Conservation (phyloP, 1,284 basidiomycete genomes). For the Ceratobasidium sp. region DNA sequence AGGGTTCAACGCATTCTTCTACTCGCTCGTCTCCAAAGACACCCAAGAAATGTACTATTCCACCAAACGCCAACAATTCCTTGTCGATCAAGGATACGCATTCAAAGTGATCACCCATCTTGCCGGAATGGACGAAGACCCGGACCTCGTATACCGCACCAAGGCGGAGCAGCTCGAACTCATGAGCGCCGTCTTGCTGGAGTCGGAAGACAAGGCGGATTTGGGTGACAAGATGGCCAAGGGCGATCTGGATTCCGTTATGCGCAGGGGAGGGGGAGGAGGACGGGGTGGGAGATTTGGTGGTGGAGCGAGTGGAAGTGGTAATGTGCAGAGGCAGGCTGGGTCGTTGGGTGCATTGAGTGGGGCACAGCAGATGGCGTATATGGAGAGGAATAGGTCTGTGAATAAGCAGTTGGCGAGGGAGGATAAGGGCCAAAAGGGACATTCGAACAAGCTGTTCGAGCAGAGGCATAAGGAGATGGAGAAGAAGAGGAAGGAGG, state of each 20-base stretch:
- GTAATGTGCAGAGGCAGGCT: conserved; percentile 81
- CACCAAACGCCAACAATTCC: conserved; percentile 97
- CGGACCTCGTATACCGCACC: conserved; percentile 91
- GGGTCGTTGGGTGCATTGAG: conserved; percentile 87
- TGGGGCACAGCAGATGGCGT: conserved; percentile 90
- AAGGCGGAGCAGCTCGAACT: conserved; percentile 95
- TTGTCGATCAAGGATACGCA: conserved; percentile 98
- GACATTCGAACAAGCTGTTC: conserved; percentile 77
- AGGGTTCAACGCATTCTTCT: conserved; percentile 99
- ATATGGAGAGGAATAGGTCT: conserved; percentile 90
- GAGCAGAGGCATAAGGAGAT: conserved; percentile 79
- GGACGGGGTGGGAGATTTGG: conserved; percentile 52
- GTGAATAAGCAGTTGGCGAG: conserved; percentile 86
- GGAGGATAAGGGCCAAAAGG: conserved; percentile 57
- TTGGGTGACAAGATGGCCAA: conserved; percentile 79
- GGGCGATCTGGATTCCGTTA: conserved; percentile 52
- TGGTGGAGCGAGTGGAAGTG: conserved; percentile 66
- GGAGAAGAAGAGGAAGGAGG: conserved; percentile 62
- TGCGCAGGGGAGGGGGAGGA: conserved; percentile 71
- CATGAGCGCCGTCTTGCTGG: conserved; percentile 89
- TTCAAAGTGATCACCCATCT: conserved; percentile 99
- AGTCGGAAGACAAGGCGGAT: conserved; percentile 91
- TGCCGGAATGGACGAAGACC: conserved; percentile 87
- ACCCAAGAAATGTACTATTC: conserved; percentile 99
- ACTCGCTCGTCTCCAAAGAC: conserved; percentile 98